Evolutionary conservation across 2,329 filamentous ascomycete genomes (phyloP).

Genomic region (Xylaria sp.): DNA sequence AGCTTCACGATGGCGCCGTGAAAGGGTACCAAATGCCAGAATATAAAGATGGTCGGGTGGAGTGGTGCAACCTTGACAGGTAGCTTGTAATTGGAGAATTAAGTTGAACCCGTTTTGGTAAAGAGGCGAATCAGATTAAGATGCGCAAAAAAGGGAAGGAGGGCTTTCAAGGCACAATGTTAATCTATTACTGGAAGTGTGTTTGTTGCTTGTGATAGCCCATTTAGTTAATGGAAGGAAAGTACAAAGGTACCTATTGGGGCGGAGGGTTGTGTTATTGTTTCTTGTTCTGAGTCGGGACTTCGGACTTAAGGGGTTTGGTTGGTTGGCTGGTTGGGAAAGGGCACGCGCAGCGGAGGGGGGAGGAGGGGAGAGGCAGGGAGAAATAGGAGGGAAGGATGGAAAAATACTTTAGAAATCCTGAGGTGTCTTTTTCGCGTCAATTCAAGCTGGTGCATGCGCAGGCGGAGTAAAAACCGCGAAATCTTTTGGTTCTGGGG

Average conservation of each 20-base stretch:
- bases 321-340: constrained; percentile 34
- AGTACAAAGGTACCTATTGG: constrained; percentile 41
- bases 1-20: constrained; percentile 42
- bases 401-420: constrained; percentile 51
- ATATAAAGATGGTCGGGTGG: constrained; percentile 24
- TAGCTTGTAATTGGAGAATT: constrained; percentile 36
- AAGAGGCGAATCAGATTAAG: constrained; percentile 42
- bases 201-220: constrained; percentile 30
- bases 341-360: constrained; percentile 38
- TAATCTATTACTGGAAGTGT: constrained; percentile 38
- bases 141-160: constrained; percentile 27
- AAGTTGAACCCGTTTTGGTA: constrained; percentile 41
- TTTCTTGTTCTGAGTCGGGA: constrained; percentile 40
- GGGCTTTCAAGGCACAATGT: constrained; percentile 29
- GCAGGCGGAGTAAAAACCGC: constrained; percentile 47
- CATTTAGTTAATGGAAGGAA: constrained; percentile 38
- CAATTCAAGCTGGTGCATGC: constrained; percentile 38
- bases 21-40: constrained; percentile 24
- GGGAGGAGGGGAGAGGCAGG: constrained; percentile 41
- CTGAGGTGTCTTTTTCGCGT: constrained; percentile 49
- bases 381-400: constrained; percentile 52
- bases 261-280: constrained; percentile 39
- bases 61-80: constrained; percentile 40
- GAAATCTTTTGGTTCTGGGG: constrained; percentile 54
- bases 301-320: constrained; percentile 45